Evolutionary conservation across 306 rosid genomes (phyloP), one percentile per base, ranked within the genome.

Genomic region (Senna siamea): DNA sequence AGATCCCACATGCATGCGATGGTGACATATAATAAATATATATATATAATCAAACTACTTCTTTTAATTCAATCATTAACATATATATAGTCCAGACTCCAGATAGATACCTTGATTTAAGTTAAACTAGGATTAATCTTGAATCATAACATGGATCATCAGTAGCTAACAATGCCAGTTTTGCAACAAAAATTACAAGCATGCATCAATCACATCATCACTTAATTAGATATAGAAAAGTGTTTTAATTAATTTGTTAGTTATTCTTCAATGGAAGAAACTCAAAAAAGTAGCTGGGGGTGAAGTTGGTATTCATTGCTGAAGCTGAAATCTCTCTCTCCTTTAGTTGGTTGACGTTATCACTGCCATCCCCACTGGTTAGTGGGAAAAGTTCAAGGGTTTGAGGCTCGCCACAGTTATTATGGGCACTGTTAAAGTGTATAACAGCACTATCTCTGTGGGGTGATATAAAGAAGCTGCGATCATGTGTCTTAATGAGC

Each of bases 331-430:
- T 75, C 46, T 84, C 86, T 28, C 81, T 52, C 80, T 84, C 84
- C 44, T 85, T 81, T 10, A 1, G 30, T 26, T 82, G 79, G 78
- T 80, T 30, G 64, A 58, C 66, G 74, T 34, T 55, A 48, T 72
- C 76, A 66, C 67, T 80, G 48, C 60, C 53, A 9, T 77, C 73
- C 19, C 46, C 72, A 19, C 90, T 86, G 76, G 90, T 78, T 9
- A 87, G 80, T 0, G 98, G 98, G 74, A 93, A 93, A 51, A 93
- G 97, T 76, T 89, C 84, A 46, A 93, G 97, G 73, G 98, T 93
- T 86, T 86, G 89, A 59, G 93, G 87, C 23, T 88, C 86, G 44
- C 80, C 82, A 51, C 60, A 26, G 57, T 57, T 53, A 70, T 76
- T 73, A 9, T 38, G 32, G 20, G 11, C 12, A 11, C 17, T 22